phyloP scores from a whole-genome alignment of 139 green algal genomes.

The Chlorella sorokiniana region DNA sequence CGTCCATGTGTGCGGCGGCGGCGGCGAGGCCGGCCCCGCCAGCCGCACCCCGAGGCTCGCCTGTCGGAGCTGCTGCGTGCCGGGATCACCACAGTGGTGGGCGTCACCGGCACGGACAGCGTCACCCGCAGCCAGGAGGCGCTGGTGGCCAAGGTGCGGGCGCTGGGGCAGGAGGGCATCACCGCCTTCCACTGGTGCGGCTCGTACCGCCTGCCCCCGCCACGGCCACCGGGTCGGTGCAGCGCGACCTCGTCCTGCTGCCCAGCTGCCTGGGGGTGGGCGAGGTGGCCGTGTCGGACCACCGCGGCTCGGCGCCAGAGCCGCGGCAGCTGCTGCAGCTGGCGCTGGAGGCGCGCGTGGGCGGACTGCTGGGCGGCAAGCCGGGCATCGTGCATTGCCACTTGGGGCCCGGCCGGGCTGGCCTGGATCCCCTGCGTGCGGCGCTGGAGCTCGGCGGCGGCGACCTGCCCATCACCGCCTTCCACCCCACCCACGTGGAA shows the following conservation, averaged over 20 bases:
- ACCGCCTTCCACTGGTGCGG: constrained; percentile 47
- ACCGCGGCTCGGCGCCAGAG: constrained; percentile 42
- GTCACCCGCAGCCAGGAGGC: constrained; percentile 36
- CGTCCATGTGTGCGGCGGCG: constrained; percentile 38
- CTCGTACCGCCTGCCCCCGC: constrained; percentile 39
- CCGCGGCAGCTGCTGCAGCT: constrained; percentile 35
- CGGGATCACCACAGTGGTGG: constrained; percentile 58
- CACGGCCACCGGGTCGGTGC: constrained; percentile 43
- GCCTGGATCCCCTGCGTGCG: constrained; percentile 34
- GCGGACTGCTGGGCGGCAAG: constrained; percentile 55
- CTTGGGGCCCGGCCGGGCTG: constrained; percentile 35
- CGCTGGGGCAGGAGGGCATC: constrained; percentile 44
- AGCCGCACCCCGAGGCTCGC: constrained; percentile 38
- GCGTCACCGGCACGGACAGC: constrained; percentile 49
- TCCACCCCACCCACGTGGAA: constrained; percentile 51
- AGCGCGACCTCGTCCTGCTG: constrained; percentile 42
- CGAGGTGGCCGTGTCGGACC: constrained; percentile 56
- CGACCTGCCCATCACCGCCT: constrained; percentile 45
- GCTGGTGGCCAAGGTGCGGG: constrained; percentile 45
- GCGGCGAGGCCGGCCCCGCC: constrained; percentile 33
- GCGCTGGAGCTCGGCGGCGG: constrained; percentile 23
- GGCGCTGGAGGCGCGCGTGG: constrained; percentile 48
- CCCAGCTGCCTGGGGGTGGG: constrained; percentile 49
- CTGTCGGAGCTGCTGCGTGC: constrained; percentile 45
- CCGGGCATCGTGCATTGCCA: constrained; percentile 49